These are phyloP conservation scores for Citrus mangshanensis DNA, from an alignment of 345 rosid species.

Conservation along the genomic window DNA sequence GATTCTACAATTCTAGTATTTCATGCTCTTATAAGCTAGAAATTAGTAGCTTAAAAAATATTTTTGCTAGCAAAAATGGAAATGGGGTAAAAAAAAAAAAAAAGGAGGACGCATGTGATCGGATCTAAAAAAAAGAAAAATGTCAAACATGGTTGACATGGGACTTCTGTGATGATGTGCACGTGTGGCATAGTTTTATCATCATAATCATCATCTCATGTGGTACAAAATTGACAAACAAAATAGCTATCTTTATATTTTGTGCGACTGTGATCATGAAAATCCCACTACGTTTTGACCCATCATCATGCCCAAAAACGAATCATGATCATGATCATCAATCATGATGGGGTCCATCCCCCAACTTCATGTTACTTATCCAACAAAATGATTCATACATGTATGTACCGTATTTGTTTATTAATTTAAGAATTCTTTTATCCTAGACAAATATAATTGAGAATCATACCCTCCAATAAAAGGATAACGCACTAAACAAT, in stretches of 20 bases:
- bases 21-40: not conserved
- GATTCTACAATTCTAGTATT: too few species aligned
- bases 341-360: slow-evolving; percentile 1
- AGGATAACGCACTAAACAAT: slow-evolving; percentile 3
- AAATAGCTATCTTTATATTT: not conserved
- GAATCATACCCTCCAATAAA: not conserved
- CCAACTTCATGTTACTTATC: not conserved
- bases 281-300: slow-evolving; percentile 25
- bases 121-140: not conserved
- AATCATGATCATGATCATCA: slow-evolving; percentile 2
- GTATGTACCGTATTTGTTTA: not conserved
- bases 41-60: not conserved
- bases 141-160: slow-evolving; percentile 35
- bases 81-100: not conserved
- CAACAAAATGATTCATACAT: not conserved
- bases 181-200: slow-evolving; percentile 32
- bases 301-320: slow-evolving; percentile 16
- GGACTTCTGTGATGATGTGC: slow-evolving; percentile 35
- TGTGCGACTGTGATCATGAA: slow-evolving; percentile 4
- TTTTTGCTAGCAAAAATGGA: not conserved
- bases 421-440: not conserved
- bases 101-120: not conserved
- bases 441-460: not conserved
- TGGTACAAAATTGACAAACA: not conserved
- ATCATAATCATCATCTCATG: slow-evolving; percentile 19